Evolutionary conservation across 306 rosid species (phyloP), one percentile per base, ranked within the genome.

Genomic region (Dryas alaskensis): DNA sequence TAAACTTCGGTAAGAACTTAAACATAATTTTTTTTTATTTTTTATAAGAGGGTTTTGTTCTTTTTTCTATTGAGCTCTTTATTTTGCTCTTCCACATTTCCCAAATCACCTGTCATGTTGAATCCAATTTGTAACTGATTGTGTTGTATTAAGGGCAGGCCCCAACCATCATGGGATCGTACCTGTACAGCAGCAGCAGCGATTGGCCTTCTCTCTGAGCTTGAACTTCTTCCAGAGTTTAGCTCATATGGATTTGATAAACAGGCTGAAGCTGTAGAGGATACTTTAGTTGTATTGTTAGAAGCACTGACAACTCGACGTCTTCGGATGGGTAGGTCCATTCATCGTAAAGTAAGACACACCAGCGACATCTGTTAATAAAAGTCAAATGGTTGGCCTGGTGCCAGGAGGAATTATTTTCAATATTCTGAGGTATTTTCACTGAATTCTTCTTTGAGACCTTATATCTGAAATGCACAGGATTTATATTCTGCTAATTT

Each of bases 101-200:
- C 31, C 10, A 12, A 49, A 31, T 48, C 22, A 22, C 48, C 60
- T 0, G 37, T 52, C 54, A 67, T 50, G 40, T 62, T 61, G 42
- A 78, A 40, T 79, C 65, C 65, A 19, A 65, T 69, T 62, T 10
- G 22, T 75, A 69, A 46, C 50, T 37, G 58, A 78, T 58, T 69
- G 40, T 77, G 78, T 57, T 37, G 39, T 52, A 68, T 72, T 79
- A 17, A 74, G 37, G 55, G 69, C 84, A 93, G 98, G 85, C 97
- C 98, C 70, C 97, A 93, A 69, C 98, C 98, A 52, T 89, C 97
- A 51, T 89, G 97, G 98, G 98, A 93, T 58, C 97, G 97, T 3
- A 93, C 98, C 14, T 93, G 97, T 69, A 93, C 98, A 0, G 97
- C 97, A 0, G 97, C 92, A 10, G 98, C 98, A 0, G 97, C 92